Conservation (phyloP, 2,329 filamentous ascomycete genomes). For the Rutstroemia sp. region DNA sequence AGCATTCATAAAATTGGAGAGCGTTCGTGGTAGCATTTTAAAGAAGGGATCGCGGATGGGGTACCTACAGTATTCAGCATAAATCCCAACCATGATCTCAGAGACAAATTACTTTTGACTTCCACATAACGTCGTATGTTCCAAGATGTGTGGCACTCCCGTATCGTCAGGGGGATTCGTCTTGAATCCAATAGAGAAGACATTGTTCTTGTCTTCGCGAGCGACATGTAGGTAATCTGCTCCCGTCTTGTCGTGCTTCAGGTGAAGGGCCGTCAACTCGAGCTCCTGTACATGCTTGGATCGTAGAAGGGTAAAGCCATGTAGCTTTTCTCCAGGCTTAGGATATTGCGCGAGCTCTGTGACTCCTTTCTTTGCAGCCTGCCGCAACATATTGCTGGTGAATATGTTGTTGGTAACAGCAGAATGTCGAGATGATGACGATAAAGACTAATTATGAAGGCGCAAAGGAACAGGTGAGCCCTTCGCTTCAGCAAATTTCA, state of each 20-base stretch:
- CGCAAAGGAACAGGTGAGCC: neutral
- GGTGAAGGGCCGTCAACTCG: slow-evolving; percentile 80
- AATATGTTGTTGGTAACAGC: slow-evolving; percentile 1
- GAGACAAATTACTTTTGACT: slow-evolving; percentile 66
- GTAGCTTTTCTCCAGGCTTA: slow-evolving; percentile 73
- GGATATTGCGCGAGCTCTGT: slow-evolving; percentile 72
- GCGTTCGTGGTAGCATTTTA: slow-evolving; percentile 95
- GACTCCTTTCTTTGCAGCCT: slow-evolving; percentile 47
- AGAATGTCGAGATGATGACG: neutral
- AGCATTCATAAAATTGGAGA: slow-evolving; percentile 99
- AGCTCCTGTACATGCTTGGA: slow-evolving; percentile 91
- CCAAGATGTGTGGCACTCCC: slow-evolving; percentile 91
- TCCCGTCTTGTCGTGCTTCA: slow-evolving; percentile 90
- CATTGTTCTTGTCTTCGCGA: slow-evolving; percentile 95
- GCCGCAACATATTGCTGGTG: slow-evolving; percentile 41
- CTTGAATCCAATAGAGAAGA: slow-evolving; percentile 98
- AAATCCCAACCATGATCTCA: slow-evolving; percentile 3
- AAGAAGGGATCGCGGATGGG: slow-evolving; percentile 99
- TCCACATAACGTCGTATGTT: slow-evolving; percentile 94
- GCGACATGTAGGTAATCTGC: slow-evolving; percentile 95
- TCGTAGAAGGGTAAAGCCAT: slow-evolving; percentile 87
- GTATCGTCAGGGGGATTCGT: slow-evolving; percentile 97
- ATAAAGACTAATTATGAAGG: neutral
- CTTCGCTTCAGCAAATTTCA: slow-evolving; percentile 10
- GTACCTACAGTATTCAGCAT: slow-evolving; percentile 51